Conservation (phyloP, 345 rosid genomes). For the Salix dunnii region DNA sequence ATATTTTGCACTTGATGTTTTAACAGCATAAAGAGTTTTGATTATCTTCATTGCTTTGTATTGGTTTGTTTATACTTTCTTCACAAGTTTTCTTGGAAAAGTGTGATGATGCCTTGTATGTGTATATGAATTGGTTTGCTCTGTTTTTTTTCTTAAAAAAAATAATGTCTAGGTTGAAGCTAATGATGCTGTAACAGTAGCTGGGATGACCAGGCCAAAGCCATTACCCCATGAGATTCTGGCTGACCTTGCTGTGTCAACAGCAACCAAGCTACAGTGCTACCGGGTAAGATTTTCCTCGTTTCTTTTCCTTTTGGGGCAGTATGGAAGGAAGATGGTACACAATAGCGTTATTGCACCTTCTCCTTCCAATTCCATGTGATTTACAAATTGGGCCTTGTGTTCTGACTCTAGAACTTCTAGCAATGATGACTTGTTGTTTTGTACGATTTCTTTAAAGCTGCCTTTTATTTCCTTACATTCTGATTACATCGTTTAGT, state of each 20-base stretch:
- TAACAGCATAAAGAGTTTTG: no score
- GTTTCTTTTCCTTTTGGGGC: neutral
- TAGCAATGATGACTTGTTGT: neutral
- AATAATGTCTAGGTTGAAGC: conserved; percentile 58
- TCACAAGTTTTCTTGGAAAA: neutral
- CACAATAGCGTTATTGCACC: neutral
- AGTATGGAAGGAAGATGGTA: neutral
- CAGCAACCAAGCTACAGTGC: conserved; percentile 87
- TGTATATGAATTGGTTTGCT: neutral
- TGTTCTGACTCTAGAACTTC: neutral
- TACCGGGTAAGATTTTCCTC: conserved; percentile 53
- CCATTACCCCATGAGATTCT: conserved; percentile 60
- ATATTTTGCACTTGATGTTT: neutral
- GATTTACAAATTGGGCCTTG: neutral
- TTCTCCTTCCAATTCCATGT: neutral
- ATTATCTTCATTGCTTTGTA: neutral
- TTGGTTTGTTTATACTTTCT: neutral
- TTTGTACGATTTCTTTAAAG: neutral
- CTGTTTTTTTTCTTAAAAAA: neutral
- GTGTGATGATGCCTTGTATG: neutral
- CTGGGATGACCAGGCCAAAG: conserved; percentile 84
- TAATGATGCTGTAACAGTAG: conserved; percentile 79
- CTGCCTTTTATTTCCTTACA: neutral
- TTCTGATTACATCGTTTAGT: neutral
- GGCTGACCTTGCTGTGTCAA: conserved; percentile 78